These are phyloP conservation scores for Striga hermonthica DNA, from an alignment of 305 asterid species.

Conservation along the genomic window DNA sequence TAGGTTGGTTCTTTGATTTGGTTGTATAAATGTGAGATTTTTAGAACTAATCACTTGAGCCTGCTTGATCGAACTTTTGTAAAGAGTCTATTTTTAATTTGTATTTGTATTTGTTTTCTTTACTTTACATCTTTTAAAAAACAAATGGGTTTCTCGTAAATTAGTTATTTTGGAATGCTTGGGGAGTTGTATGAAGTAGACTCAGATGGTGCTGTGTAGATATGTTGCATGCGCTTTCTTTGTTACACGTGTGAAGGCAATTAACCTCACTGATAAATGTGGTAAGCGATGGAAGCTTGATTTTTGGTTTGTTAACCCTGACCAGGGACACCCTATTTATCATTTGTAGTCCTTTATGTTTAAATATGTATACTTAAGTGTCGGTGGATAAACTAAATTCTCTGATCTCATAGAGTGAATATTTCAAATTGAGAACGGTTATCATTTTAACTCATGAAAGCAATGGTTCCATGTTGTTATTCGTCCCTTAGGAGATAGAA, in stretches of 20 bases:
- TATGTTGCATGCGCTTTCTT: not conserved
- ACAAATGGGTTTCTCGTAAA: not conserved
- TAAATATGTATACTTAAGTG: constrained; percentile 11
- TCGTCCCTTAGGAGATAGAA: constrained; percentile 2
- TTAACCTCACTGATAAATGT: not conserved
- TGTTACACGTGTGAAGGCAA: not conserved
- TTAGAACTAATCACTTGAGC: not conserved
- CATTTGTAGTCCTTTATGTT: not conserved
- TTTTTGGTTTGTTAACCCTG: not conserved
- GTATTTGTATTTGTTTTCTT: not conserved
- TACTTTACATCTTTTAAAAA: not conserved
- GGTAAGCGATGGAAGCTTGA: not conserved
- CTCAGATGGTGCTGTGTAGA: constrained; percentile 10
- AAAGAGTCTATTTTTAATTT: not conserved
- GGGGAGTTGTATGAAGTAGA: constrained; percentile 4
- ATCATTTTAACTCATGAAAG: not conserved
- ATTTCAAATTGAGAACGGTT: constrained; percentile 1
- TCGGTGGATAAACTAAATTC: not conserved
- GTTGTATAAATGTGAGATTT: not conserved
- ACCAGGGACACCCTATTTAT: not conserved
- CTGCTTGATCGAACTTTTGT: not conserved
- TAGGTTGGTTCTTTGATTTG: not conserved
- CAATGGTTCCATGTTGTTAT: not conserved
- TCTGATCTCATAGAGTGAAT: not conserved
- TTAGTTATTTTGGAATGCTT: constrained; percentile 2